These are phyloP conservation scores for Grosmannia penicillata DNA, from an alignment of 2,329 filamentous ascomycete species.

Conservation along the genomic window DNA sequence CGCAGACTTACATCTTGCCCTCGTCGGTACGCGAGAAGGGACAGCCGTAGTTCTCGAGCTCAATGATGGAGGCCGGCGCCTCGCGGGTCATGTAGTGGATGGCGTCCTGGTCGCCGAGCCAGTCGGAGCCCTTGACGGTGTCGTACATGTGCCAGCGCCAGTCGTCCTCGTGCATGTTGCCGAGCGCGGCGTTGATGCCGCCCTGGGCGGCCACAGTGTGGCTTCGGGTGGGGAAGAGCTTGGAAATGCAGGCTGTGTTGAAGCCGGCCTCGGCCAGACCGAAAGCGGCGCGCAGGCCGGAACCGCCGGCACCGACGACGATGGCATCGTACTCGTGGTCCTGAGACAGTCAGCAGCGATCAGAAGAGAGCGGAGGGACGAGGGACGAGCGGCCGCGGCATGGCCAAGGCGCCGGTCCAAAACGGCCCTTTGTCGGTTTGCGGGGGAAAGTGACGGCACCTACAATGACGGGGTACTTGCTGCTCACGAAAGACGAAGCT, in stretches of 20 bases:
- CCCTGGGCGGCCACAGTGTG: conserved; percentile 74
- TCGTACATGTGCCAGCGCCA: conserved; percentile 99
- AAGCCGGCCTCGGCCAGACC: conserved; percentile 79
- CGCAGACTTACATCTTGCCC: conserved; percentile 62
- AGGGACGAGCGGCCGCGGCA: too few relatives aligned
- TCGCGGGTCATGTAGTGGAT: conserved; percentile 99
- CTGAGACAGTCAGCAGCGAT: conserved; percentile 21
- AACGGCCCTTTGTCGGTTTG: too few relatives aligned
- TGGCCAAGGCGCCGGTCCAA: too few relatives aligned
- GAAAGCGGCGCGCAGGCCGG: conserved; percentile 70
- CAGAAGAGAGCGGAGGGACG: background rate
- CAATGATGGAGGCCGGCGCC: conserved; percentile 79
- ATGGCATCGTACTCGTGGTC: conserved; percentile 98
- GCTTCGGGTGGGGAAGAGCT: conserved; percentile 74
- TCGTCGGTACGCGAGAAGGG: conserved; percentile 95
- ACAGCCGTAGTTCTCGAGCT: conserved; percentile 94
- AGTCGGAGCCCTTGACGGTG: conserved; percentile 94
- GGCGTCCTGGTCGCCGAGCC: conserved; percentile 92
- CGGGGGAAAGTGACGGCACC: too few relatives aligned
- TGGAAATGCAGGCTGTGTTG: conserved; percentile 78
- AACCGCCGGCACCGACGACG: conserved; percentile 74
- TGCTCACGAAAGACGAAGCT: conserved; percentile 71
- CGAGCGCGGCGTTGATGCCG: conserved; percentile 76
- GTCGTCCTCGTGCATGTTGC: conserved; percentile 96
- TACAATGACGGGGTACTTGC: conserved; percentile 90